phyloP scores from a whole-genome alignment of 2,329 filamentous ascomycete genomes.

The Teratosphaeria viscida region DNA sequence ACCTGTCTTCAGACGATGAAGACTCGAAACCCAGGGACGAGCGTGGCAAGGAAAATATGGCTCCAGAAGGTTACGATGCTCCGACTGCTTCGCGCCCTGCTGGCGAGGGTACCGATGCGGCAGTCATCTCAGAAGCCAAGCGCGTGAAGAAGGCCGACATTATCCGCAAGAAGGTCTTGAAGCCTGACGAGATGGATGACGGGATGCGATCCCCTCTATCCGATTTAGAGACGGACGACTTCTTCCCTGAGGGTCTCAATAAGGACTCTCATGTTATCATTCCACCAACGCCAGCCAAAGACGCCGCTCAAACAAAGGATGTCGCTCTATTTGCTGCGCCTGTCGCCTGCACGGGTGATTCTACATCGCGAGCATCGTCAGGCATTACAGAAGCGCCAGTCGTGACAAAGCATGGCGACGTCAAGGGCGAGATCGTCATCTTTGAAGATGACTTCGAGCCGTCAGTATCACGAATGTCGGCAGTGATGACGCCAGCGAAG shows the following conservation, averaged over 20 bases:
- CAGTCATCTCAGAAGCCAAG: not conserved
- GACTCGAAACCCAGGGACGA: constrained; percentile 46
- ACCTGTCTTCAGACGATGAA: constrained; percentile 85
- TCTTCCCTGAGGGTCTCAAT: constrained; percentile 24
- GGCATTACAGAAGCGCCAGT: not conserved
- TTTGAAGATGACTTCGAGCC: not conserved
- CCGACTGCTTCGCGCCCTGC: constrained; percentile 14
- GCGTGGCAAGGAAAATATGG: constrained; percentile 86
- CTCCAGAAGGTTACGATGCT: constrained; percentile 46
- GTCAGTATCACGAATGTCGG: no score
- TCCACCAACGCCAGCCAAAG: constrained; percentile 8
- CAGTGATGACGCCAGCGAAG: no score
- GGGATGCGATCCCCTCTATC: constrained; percentile 24
- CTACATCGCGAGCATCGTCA: not conserved
- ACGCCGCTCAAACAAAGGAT: not conserved
- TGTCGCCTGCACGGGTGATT: not conserved
- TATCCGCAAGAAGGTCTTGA: constrained; percentile 18
- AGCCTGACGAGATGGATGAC: constrained; percentile 25
- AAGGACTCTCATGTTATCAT: constrained; percentile 23
- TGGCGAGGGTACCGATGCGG: not conserved
- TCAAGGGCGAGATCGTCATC: not conserved
- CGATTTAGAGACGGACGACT: constrained; percentile 26
- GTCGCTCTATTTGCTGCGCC: not conserved
- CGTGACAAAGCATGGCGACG: not conserved
- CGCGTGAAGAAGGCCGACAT: constrained; percentile 17